phyloP scores from a whole-genome alignment of 768 basidiomycete genomes.

The Sporobolomyces phaffii region DNA sequence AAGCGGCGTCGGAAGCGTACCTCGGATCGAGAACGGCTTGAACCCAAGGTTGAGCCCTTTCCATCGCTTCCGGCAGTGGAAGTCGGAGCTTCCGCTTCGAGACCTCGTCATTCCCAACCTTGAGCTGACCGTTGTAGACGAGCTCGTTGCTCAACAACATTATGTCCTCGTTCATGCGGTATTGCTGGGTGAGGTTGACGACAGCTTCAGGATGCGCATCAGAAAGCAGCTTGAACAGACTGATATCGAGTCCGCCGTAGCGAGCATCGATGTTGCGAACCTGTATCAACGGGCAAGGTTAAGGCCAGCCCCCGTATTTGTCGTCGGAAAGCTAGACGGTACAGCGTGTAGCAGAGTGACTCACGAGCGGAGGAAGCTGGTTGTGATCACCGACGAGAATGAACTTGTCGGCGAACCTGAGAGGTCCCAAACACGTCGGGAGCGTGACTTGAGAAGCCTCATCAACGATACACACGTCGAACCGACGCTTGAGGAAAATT shows the following conservation, averaged over 20 bases:
- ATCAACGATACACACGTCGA: conserved; percentile 96
- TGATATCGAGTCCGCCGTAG: conserved; percentile 78
- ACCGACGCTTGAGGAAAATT: conserved; percentile 72
- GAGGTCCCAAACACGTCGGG: conserved; percentile 87
- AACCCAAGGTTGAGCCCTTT: conserved; percentile 29
- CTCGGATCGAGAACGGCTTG: conserved; percentile 23
- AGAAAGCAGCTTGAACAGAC: conserved; percentile 80
- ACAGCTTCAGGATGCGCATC: conserved; percentile 69
- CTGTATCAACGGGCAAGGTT: conserved; percentile 48
- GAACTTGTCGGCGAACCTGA: conserved; percentile 82
- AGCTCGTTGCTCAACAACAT: conserved; percentile 84
- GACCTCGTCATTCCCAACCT: conserved; percentile 69
- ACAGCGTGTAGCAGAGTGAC: no score
- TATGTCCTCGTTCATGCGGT: conserved; percentile 94
- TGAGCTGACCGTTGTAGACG: conserved; percentile 70
- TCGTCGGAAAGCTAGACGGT: no score
- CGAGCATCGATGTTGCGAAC: conserved; percentile 74
- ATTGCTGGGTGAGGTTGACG: conserved; percentile 78
- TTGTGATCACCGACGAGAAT: conserved; percentile 95
- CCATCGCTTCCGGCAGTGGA: conserved; percentile 52
- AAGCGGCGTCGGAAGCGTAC: no score
- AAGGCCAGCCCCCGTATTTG: no score
- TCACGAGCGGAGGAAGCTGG: conserved; percentile 87
- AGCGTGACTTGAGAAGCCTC: conserved; percentile 97
- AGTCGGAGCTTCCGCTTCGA: conserved; percentile 59